Evolutionary conservation across 768 basidiomycete species (phyloP).

Genomic region (Boletus rubescentipes): DNA sequence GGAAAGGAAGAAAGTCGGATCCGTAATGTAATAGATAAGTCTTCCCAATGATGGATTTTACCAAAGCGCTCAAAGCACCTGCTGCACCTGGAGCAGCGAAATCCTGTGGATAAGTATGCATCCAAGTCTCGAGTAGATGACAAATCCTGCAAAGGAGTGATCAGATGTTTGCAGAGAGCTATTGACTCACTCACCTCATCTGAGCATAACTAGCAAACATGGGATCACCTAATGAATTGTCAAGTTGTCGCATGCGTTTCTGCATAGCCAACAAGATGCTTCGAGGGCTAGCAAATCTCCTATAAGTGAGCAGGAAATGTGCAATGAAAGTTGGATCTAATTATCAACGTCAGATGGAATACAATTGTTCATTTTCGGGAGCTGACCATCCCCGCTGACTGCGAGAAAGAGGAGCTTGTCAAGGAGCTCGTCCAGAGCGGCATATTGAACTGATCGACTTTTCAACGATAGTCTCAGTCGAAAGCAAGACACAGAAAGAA

Average conservation of each 20-base stretch:
- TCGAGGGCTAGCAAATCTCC: slow-evolving; percentile 78
- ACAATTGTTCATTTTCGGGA: slow-evolving; percentile 2
- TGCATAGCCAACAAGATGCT: slow-evolving; percentile 84
- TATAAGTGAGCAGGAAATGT: slow-evolving; percentile 82
- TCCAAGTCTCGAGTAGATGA: slow-evolving; percentile 75
- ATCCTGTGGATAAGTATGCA: slow-evolving; percentile 71
- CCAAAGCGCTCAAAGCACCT: slow-evolving; percentile 70
- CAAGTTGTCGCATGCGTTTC: slow-evolving; percentile 77
- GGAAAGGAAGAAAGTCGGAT: slow-evolving; percentile 77
- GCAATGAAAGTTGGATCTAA: slow-evolving; percentile 74
- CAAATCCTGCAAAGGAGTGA: slow-evolving; percentile 57
- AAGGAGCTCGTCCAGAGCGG: slow-evolving; percentile 73
- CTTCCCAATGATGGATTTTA: slow-evolving; percentile 77
- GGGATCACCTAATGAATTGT: slow-evolving; percentile 69
- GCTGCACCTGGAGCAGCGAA: slow-evolving; percentile 76
- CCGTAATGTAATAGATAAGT: slow-evolving; percentile 84
- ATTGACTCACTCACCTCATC: slow-evolving; percentile 57
- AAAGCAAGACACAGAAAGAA: background rate
- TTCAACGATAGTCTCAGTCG: slow-evolving; percentile 12
- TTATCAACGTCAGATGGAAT: slow-evolving; percentile 11
- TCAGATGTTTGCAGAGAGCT: slow-evolving; percentile 5
- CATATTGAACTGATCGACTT: slow-evolving; percentile 66
- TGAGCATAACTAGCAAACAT: slow-evolving; percentile 88
- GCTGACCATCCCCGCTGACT: slow-evolving; percentile 79
- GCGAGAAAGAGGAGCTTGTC: slow-evolving; percentile 82